These are phyloP conservation scores for Taphrina pruni DNA, from an alignment of 1,139 yeast genomes.

Conservation along the genomic window DNA sequence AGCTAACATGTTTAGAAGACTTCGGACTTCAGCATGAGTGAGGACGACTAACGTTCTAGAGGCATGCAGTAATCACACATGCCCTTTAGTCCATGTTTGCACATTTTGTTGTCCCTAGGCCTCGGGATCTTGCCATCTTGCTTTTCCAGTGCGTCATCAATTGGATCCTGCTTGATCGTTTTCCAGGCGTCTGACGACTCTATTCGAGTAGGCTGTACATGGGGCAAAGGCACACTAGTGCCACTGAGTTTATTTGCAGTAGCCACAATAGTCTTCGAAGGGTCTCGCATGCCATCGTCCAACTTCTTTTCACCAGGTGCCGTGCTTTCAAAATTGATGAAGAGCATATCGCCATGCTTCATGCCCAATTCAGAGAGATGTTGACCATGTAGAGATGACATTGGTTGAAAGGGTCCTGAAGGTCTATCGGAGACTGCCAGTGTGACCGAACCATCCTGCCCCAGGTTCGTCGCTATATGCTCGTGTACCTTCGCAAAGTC, in stretches of 20 bases:
- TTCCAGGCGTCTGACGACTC: conserved; percentile 44
- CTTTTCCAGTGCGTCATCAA: conserved; percentile 72
- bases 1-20: conserved; percentile 56
- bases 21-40: background rate
- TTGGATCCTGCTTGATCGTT: conserved; percentile 54
- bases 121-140: conserved; percentile 77
- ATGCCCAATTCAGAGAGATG: conserved; percentile 63
- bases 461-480: conserved; percentile 14
- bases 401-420: conserved; percentile 59
- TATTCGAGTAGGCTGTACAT: background rate
- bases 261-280: conserved; percentile 17
- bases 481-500: conserved; percentile 26
- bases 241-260: conserved; percentile 45
- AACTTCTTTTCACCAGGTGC: background rate
- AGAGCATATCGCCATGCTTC: conserved; percentile 49
- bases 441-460: conserved; percentile 47
- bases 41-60: conserved; percentile 57
- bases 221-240: conserved; percentile 43
- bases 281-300: background rate
- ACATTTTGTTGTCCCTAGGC: conserved; percentile 61
- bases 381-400: conserved; percentile 56
- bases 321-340: conserved; percentile 17
- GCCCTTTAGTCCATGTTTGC: conserved; percentile 89
- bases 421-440: conserved; percentile 54
- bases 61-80: conserved; percentile 99